Base-by-base conservation (phyloP, 73 alveolate genomes). In the Stentor coeruleus region DNA sequence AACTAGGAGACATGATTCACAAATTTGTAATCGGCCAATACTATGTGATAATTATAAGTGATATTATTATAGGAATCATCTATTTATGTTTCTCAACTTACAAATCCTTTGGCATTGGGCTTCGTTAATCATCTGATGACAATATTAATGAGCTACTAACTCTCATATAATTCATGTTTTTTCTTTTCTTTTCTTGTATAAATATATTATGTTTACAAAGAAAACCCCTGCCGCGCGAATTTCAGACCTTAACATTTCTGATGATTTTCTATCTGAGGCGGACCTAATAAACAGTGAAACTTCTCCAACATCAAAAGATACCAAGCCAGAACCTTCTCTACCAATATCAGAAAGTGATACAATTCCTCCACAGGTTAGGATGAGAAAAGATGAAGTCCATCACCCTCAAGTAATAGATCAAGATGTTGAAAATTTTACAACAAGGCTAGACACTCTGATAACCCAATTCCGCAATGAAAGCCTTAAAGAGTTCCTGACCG, bases 361-460 rank as follows among this genome's bases (percentile, higher is more conserved):
- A 11, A 20, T 49, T 20, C 66, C 66, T 49, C 6, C 66, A 6
- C 66, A 49, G 28, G 66, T 6, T 20, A 6, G 6, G 6, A 49
- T 20, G 28, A 6, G 6, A 11, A 11, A 6, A 49, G 66, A 49
- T 11, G 66, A 49, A 6, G 6, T 20, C 75, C 93, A 87, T 87
- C 88, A 88, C 33, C 97, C 97, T 15, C 95, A 96, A 90, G 82
- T 93, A 31, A 91, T 94, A 30, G 98, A 94, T 85, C 98, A 94
- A 87, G 99, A 97, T 76, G 98, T 96, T 6, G 99, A 97, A 87
- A 83, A 91, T 66, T 97, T 96, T 87, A 89, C 91, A 58, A 87
- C 95, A 59, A 91, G 94, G 83, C 90, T 97, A 35, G 99, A 97
- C 72, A 88, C 94, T 36, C 77, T 96, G 77, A 83, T 97, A 42